Base-by-base conservation (phyloP, 129 eudicot genomes). In the Lonicera japonica region DNA sequence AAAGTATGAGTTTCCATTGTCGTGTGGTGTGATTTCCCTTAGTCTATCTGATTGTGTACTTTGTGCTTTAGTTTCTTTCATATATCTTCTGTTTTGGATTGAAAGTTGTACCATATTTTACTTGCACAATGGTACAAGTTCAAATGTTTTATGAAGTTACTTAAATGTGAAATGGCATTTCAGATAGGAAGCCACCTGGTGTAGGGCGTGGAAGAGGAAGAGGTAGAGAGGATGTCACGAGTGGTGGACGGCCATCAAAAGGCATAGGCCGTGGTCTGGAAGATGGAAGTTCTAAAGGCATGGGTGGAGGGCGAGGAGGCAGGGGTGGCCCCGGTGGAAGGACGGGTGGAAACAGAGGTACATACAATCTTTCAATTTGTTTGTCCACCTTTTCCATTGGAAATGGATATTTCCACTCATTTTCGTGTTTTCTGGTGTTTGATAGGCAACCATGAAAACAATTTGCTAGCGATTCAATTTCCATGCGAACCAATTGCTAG, bases 171-270 rank as follows among this genome's bases (percentile, higher is more conserved):
- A 56, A 74, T 63, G 71, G 16, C 19, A 46, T 53, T 60, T 66
- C 86, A 87, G 95, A 88, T 71, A 84, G 96, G 77, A 88, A 61
- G 77, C 96, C 96, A 65, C 96, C 96, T 66, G 94, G 85, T 2
- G 82, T 80, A 40, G 96, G 96, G 17, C 89, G 89, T 73, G 96
- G 96, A 56, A 88, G 94, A 66, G 94, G 96, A 71, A 14, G 50
- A 87, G 87, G 82, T 45, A 71, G 82, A 76, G 96, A 78, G 58
- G 88, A 85, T 50, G 75, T 78, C 65, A 29, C 83, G 14, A 66
- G 75, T 43, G 50, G 36, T 73, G 79, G 86, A 48, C 66, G 81
- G 56, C 67, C 60, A 50, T 59, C 54, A 19, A 77, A 60, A 77
- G 84, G 84, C 60, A 25, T 65, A 20, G 88, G 88, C 64, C 83